Conservation (phyloP, 2,329 filamentous ascomycete species). For the Neofusicoccum kwambonambiense region DNA sequence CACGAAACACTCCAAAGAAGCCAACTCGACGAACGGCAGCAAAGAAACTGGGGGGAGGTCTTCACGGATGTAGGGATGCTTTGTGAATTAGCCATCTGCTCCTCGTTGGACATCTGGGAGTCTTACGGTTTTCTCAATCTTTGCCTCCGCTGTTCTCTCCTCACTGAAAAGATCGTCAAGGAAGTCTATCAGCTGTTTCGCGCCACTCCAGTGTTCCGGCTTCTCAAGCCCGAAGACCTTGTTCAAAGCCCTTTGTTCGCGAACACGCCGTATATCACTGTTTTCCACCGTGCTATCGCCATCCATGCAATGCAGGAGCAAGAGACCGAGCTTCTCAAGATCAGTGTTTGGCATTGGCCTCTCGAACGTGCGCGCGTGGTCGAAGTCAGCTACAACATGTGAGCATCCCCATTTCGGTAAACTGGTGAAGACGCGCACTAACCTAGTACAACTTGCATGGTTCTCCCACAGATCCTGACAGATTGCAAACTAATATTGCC, state of each 20-base stretch:
- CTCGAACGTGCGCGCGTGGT: background rate
- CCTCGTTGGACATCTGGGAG: background rate
- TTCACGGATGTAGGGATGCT: slow-evolving; percentile 19
- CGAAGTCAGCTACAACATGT: slow-evolving; percentile 18
- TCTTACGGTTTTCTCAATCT: slow-evolving; percentile 15
- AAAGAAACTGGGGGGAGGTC: slow-evolving; percentile 1
- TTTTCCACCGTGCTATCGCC: slow-evolving; percentile 13
- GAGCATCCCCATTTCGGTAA: background rate
- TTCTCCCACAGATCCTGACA: slow-evolving; percentile 14
- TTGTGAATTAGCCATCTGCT: background rate
- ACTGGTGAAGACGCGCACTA: background rate
- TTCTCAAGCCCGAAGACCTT: slow-evolving; percentile 20
- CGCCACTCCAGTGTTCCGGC: slow-evolving; percentile 21
- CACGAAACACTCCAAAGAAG: slow-evolving; percentile 20
- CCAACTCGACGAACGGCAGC: slow-evolving; percentile 18
- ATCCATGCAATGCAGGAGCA: slow-evolving; percentile 23
- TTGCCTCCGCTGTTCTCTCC: slow-evolving; percentile 14
- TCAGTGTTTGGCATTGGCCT: slow-evolving; percentile 13
- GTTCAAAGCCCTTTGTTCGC: slow-evolving; percentile 18
- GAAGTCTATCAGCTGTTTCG: slow-evolving; percentile 22
- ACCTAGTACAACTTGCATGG: slow-evolving; percentile 11
- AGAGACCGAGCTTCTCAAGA: slow-evolving; percentile 19
- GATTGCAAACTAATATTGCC: slow-evolving; percentile 11
- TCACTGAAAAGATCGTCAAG: slow-evolving; percentile 22
- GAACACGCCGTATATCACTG: slow-evolving; percentile 13